Evolutionary conservation across 495 filamentous ascomycete species (phyloP).

Genomic region (Penicillium bialowiezense): DNA sequence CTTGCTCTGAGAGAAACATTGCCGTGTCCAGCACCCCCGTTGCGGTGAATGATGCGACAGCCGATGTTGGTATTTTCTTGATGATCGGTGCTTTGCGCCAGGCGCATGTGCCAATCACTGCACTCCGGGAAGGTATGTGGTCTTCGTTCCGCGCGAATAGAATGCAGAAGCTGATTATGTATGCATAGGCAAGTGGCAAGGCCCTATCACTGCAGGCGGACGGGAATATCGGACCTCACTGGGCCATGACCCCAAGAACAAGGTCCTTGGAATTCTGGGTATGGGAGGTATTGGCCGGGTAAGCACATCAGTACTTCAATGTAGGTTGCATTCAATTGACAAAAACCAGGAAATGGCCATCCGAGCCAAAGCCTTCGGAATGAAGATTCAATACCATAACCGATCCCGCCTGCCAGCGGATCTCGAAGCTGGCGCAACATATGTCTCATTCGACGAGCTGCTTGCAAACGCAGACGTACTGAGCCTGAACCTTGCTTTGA

Average conservation of each 20-base stretch:
- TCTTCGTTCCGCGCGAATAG: too few relatives aligned
- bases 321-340: background rate
- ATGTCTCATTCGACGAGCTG: constrained; percentile 67
- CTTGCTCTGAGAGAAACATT: constrained; percentile 62
- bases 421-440: constrained; percentile 56
- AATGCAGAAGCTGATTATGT: background rate
- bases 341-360: constrained; percentile 58
- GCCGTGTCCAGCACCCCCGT: constrained; percentile 65
- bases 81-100: constrained; percentile 68
- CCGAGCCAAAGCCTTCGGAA: constrained; percentile 66
- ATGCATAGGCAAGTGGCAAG: constrained; percentile 46
- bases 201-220: constrained; percentile 22
- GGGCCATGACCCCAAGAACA: constrained; percentile 67
- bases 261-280: constrained; percentile 75
- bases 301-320: constrained; percentile 5
- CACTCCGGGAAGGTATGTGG: constrained; percentile 57
- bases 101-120: constrained; percentile 58
- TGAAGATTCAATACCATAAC: constrained; percentile 72
- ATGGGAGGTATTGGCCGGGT: constrained; percentile 79
- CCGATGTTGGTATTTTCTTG: constrained; percentile 69
- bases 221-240: constrained; percentile 34
- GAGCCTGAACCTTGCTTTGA: constrained; percentile 73
- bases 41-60: constrained; percentile 69
- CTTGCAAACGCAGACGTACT: constrained; percentile 68
- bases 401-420: constrained; percentile 54